Evolutionary conservation across 1,284 basidiomycete genomes (phyloP), one percentile per base, ranked within the genome.

Genomic region (Phaffia rhodozyma): DNA sequence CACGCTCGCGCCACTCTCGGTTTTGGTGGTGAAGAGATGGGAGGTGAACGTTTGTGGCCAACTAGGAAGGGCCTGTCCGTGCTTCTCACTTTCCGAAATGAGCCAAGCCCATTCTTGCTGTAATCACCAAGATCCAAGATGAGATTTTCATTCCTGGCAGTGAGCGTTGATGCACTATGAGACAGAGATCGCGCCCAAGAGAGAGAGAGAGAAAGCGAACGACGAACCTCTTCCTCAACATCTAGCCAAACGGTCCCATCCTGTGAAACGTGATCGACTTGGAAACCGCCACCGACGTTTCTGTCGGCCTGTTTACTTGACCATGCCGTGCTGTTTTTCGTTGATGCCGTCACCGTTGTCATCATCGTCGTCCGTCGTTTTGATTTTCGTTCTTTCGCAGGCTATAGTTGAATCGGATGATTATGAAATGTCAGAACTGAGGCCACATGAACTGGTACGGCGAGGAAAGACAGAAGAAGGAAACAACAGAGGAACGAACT

Each of bases 191-290:
- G 38, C 7, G 2, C 38, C 2, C 38, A 11, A 23, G 30, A 0
- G 9, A 23, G 23, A 27, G 6, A 27, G 47, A 21, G n/a, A 21
- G 23, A 16, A 20, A 21, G 32, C 29, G 5, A 30, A 25, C 11
- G 7, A 43, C 58, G 27, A 16, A 60, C 63, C 58, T 74, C 73
- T 65, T 74, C 73, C 61, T 73, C 72, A 20, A 71, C 68, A 56
- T 73, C 73, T 21, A 72, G 38, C 73, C 73, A 74, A 63, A 71
- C 68, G 11, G 59, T 68, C 20, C 72, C 72, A 49, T 73, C 69
- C 27, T 67, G 67, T 1, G 58, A 66, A 48, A 67, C 27, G 58
- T 73, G 63, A 50, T 58, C 51, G 4, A 69, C 69, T 11, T 67
- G 65, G 29, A 58, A 47, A 3, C 69, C 69, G 21, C 58, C 18